phyloP scores from a whole-genome alignment of 495 filamentous ascomycete genomes.

The Penicillium macrosclerotiorum region DNA sequence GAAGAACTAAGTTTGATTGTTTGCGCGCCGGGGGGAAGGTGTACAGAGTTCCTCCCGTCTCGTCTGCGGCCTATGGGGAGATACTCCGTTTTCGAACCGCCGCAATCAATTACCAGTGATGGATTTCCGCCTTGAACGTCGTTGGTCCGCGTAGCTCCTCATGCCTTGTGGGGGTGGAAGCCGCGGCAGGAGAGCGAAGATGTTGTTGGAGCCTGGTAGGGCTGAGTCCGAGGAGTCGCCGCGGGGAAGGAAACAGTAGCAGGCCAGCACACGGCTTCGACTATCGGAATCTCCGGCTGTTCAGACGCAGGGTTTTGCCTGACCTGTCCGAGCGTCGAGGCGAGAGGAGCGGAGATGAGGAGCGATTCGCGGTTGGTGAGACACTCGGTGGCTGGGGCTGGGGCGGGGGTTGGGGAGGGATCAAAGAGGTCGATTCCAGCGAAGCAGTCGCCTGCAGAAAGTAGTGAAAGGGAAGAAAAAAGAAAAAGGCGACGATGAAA shows the following conservation, averaged over 20 bases:
- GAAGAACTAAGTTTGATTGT: too few species aligned
- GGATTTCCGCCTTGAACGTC: slow-evolving; percentile 24
- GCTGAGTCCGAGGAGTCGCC: slow-evolving; percentile 9
- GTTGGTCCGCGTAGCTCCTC: slow-evolving; percentile 21
- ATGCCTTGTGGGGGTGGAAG: slow-evolving; percentile 25
- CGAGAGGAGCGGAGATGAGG: slow-evolving; percentile 3
- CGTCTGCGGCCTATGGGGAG: too few species aligned
- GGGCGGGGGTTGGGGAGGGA: neutral
- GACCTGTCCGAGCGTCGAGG: slow-evolving; percentile 4
- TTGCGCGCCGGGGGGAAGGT: too few species aligned
- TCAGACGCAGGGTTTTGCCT: neutral
- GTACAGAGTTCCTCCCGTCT: too few species aligned
- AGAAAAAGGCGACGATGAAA: slow-evolving; percentile 19
- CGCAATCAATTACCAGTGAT: slow-evolving; percentile 23
- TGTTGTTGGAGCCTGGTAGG: slow-evolving; percentile 18
- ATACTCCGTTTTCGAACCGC: slow-evolving; percentile 1
- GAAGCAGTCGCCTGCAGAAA: neutral
- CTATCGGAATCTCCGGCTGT: slow-evolving; percentile 3
- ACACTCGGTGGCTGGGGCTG: too few species aligned
- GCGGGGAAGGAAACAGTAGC: neutral
- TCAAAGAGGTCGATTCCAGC: slow-evolving; percentile 5
- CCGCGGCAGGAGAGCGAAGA: slow-evolving; percentile 3
- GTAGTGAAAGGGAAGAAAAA: slow-evolving; percentile 10
- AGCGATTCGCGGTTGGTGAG: too few species aligned
- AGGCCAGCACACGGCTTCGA: neutral